Percentiles rank a stretch among this genome's conserved stretches.
Evolutionary conservation across 352 stramenopile genomes (phyloP).

Genomic region (Phytophthora europaea): DNA sequence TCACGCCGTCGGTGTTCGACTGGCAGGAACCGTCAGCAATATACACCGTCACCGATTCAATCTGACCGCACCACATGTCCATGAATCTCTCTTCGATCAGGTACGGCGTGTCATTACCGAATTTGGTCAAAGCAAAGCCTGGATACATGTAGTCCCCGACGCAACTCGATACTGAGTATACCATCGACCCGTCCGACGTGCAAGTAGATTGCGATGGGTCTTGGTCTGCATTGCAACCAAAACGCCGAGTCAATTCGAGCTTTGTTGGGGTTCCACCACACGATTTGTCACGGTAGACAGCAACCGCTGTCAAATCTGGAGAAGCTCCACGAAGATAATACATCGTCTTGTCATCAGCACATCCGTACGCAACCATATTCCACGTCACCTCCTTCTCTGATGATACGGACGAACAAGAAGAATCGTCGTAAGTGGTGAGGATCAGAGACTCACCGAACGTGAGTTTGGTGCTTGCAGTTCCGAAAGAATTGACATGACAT

Average conservation of each 20-base stretch:
- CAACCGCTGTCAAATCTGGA: slow-evolving; percentile 10
- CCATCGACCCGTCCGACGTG: background rate
- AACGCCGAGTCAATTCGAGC: background rate
- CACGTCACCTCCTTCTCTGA: slow-evolving; percentile 14
- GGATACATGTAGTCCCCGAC: background rate
- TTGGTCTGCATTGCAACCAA: slow-evolving; percentile 8
- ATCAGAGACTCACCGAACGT: background rate
- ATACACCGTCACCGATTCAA: slow-evolving; percentile 10
- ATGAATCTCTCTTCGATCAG: slow-evolving; percentile 18
- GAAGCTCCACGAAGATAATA: slow-evolving; percentile 5
- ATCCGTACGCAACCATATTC: slow-evolving; percentile 1
- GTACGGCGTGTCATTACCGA: slow-evolving; percentile 10
- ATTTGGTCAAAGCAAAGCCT: background rate
- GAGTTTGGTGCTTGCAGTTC: slow-evolving; percentile 5
- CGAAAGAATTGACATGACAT: background rate
- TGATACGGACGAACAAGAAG: background rate
- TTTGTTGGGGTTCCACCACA: slow-evolving; percentile 2
- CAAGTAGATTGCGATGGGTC: background rate
- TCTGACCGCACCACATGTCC: background rate
- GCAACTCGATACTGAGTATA: slow-evolving; percentile 9
- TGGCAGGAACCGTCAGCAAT: slow-evolving; percentile 10
- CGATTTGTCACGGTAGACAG: background rate
- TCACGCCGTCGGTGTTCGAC: background rate
- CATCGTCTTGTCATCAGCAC: background rate
- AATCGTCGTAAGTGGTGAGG: slow-evolving; percentile 7